A percentile compares a stretch with the other conserved stretches of the same genome.
Conservation (phyloP, 1,284 basidiomycete genomes). For the Pseudozyma sp. region DNA sequence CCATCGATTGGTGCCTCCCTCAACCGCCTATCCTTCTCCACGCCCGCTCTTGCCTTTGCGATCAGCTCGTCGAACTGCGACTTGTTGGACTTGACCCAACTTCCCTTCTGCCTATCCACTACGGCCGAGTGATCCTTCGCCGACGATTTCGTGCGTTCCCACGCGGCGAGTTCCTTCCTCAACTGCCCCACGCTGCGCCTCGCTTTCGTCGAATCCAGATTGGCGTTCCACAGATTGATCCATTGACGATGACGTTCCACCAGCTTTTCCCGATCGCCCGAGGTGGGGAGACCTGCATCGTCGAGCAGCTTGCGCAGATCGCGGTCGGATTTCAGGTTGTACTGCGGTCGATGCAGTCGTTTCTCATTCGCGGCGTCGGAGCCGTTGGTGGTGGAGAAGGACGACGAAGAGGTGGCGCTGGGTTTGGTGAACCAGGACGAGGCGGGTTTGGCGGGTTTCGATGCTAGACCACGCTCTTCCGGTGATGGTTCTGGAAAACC, state of each 20-base stretch:
- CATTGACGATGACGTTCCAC: conserved; percentile 63
- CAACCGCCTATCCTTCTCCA: conserved; percentile 21
- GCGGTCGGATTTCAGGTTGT: conserved; percentile 53
- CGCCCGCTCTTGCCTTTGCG: conserved; percentile 33
- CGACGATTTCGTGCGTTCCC: conserved; percentile 50
- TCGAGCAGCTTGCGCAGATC: conserved; percentile 59
- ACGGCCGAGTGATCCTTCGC: conserved; percentile 33
- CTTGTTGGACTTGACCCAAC: conserved; percentile 43
- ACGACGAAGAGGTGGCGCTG: conserved; percentile 5
- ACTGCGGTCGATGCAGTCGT: conserved; percentile 57
- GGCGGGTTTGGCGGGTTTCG: conserved; percentile 15
- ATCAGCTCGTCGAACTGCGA: conserved; percentile 43
- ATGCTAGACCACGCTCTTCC: conserved; percentile 36
- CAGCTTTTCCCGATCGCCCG: conserved; percentile 51
- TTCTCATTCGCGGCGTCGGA: conserved; percentile 34
- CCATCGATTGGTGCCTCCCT: conserved; percentile 6
- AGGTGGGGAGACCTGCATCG: conserved; percentile 40
- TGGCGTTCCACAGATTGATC: conserved; percentile 66
- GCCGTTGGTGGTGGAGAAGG: conserved; percentile 10
- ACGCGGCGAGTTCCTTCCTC: conserved; percentile 47
- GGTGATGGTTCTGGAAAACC: conserved; percentile 48
- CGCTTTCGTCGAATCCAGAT: conserved; percentile 60
- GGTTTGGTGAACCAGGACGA: conserved; percentile 38
- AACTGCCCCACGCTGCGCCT: conserved; percentile 42
- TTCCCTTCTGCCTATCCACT: conserved; percentile 30